Evolutionary conservation across 2,329 filamentous ascomycete genomes (phyloP), one percentile per base, ranked within the genome.

Genomic region (Alternaria brassicae): DNA sequence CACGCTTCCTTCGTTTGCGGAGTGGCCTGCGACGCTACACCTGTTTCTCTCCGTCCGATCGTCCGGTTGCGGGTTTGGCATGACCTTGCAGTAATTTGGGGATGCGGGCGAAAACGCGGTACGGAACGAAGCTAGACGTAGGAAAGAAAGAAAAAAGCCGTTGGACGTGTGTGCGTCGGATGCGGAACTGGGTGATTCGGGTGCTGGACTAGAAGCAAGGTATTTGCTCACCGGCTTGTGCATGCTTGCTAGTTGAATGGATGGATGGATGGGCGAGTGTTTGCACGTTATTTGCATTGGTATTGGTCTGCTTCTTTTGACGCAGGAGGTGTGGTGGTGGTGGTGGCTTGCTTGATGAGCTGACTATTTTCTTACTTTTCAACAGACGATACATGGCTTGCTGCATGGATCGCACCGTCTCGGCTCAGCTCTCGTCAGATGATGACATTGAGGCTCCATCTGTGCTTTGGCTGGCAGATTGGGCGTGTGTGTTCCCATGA

Each of bases 361-460:
- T 50, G 32, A 37, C 32, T 7, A 0, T n/a, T n/a, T 15, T 28
- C 37, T 50, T 50, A 50, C 34, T 48, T 48, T 48, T 36, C 0
- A 48, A 12, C 50, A 25, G 21, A 37, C 34, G 21, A 36, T 25
- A 32, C 34, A 13, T 41, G 47, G 17, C 54, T 30, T 39, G 39
- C 27, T 19, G 41, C 36, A 21, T 8, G 25, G 25, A 27, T 8
- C 8, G 32, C 32, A 36, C 7, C 17, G 44, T 48, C 44, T 36
- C 28, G 25, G 28, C 44, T 37, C 32, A 51, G 48, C 34, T 51
- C 48, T 50, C 44, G 28, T 34, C 28, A 19, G 44, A 48, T 36
- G 13, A 48, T 48, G 44, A 48, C 44, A 48, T 48, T 15, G 44
- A 23, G 44, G 32, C 6, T 19, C 17, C 28, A 48, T 32, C 37